These are phyloP conservation scores for Colletotrichum sidae DNA, from an alignment of 2,329 filamentous ascomycete genomes.

Conservation along the genomic window DNA sequence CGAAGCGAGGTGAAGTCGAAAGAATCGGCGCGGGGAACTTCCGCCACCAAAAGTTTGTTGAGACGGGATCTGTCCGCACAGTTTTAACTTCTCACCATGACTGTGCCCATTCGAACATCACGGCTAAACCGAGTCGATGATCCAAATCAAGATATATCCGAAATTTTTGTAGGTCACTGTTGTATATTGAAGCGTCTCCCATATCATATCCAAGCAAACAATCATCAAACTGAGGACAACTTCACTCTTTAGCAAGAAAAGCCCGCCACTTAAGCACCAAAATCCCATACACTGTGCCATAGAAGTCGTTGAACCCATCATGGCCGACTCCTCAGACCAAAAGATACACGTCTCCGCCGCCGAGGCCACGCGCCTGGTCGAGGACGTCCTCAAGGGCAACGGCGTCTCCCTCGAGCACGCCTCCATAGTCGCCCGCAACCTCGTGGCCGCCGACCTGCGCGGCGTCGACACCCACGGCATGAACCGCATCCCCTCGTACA, in stretches of 20 bases:
- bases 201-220: rapidly evolving
- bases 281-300: background rate
- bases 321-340: conserved; percentile 27
- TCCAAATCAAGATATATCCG: too few species aligned
- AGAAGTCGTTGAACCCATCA: background rate
- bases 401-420: conserved; percentile 71
- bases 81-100: background rate
- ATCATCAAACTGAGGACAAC: background rate
- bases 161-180: too few species aligned
- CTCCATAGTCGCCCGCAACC: conserved; percentile 71
- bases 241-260: background rate
- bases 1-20: conserved; percentile 32
- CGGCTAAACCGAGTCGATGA: background rate
- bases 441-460: conserved; percentile 80
- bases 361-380: conserved; percentile 60
- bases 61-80: conserved; percentile 21
- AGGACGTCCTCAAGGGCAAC: conserved; percentile 69
- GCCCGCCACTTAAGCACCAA: background rate
- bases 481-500: conserved; percentile 82
- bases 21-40: conserved; percentile 21
- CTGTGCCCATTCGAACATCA: background rate
- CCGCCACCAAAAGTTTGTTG: conserved; percentile 22
- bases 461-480: conserved; percentile 84
- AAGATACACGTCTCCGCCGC: conserved; percentile 51
- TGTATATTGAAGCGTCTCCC: too few species aligned